Conservation (phyloP, 306 rosid genomes). For the Ammopiptanthus mongolicus region DNA sequence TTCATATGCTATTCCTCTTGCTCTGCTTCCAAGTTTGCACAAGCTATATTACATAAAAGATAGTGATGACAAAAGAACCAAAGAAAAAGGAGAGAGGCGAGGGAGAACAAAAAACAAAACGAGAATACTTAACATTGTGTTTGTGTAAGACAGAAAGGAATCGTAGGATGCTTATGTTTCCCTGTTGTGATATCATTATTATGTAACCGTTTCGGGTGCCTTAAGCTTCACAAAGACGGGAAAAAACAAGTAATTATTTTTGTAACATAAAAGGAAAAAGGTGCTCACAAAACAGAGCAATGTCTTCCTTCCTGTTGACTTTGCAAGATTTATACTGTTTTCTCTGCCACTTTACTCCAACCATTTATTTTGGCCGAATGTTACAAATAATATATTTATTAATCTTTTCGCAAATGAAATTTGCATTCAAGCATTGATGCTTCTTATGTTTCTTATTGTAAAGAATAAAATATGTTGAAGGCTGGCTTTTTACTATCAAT, state of each 20-base stretch:
- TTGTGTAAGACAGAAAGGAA: conserved; percentile 23
- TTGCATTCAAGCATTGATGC: neutral
- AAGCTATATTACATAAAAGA: conserved; percentile 18
- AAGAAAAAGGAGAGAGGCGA: conserved; percentile 26
- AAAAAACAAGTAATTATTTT: neutral
- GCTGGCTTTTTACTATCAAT: neutral
- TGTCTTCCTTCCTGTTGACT: conserved; percentile 53
- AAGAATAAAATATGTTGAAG: neutral
- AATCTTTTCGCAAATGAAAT: neutral
- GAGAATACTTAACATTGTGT: conserved; percentile 12
- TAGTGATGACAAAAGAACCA: conserved; percentile 18
- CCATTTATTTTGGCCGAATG: neutral
- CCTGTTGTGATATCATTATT: conserved; percentile 28
- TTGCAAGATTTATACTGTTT: neutral
- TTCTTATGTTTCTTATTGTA: neutral
- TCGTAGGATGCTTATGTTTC: conserved; percentile 22
- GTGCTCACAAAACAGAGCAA: conserved; percentile 25
- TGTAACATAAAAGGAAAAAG: neutral
- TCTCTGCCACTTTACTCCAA: neutral
- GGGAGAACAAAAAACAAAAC: conserved; percentile 5
- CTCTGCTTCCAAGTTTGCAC: conserved; percentile 24
- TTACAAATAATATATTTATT: neutral
- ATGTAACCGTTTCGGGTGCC: conserved; percentile 44
- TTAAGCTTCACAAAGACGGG: conserved; percentile 18
- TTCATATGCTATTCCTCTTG: conserved; percentile 32